phyloP scores from a whole-genome alignment of 129 eudicot genomes.

The Pseudognaphalium luteoalbum region DNA sequence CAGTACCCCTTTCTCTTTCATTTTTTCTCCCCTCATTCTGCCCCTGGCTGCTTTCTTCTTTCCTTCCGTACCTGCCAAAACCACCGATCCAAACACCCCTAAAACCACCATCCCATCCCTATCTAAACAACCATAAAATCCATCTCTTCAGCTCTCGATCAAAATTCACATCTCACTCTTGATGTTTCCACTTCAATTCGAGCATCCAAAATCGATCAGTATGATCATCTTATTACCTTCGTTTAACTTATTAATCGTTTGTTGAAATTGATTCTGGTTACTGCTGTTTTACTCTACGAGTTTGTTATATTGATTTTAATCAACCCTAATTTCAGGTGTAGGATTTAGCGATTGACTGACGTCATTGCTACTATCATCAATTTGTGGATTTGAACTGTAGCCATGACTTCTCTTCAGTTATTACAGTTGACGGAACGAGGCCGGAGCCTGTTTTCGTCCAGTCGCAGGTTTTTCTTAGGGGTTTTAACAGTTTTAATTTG shows the following conservation, averaged over 20 bases:
- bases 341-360: constrained; percentile 6
- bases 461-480: constrained; percentile 51
- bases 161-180: constrained; percentile 23
- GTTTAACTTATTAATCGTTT: not conserved
- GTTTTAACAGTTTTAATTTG: not conserved
- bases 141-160: constrained; percentile 17
- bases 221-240: constrained; percentile 13
- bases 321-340: constrained; percentile 25
- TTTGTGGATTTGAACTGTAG: constrained; percentile 32
- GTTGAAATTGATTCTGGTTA: not conserved
- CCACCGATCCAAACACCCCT: constrained; percentile 38
- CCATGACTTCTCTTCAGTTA: constrained; percentile 95
- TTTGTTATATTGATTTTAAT: not conserved
- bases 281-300: not conserved
- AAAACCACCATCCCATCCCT: not conserved
- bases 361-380: not conserved
- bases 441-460: constrained; percentile 69
- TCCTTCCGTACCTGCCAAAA: constrained; percentile 36
- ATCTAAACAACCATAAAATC: not conserved
- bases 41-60: constrained; percentile 2
- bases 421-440: constrained; percentile 97
- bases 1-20: not conserved
- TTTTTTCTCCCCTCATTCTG: not conserved
- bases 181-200: constrained; percentile 29
- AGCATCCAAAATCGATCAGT: not conserved